These are phyloP conservation scores for Pouteria campechiana DNA, from an alignment of 179 eudicot genomes.

Conservation along the genomic window DNA sequence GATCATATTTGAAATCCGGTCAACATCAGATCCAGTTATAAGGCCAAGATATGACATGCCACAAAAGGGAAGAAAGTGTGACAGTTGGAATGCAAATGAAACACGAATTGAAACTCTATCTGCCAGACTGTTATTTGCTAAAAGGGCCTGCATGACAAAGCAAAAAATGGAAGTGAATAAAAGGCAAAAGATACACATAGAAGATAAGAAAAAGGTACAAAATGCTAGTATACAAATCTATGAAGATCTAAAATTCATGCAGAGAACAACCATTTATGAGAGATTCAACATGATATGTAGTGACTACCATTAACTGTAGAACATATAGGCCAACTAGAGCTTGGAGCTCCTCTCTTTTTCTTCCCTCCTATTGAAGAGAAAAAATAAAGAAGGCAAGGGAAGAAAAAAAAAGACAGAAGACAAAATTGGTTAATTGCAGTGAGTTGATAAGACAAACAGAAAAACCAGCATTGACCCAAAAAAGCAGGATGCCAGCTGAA, in stretches of 20 bases:
- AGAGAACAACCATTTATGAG: neutral
- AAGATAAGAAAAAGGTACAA: constrained; percentile 2
- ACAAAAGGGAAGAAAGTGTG: constrained; percentile 45
- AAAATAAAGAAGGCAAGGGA: too few relatives aligned
- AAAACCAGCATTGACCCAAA: neutral
- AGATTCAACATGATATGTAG: constrained; percentile 8
- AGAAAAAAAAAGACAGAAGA: too few relatives aligned
- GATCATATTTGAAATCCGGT: constrained; percentile 19
- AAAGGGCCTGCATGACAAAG: constrained; percentile 41
- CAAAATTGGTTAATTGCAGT: too few relatives aligned
- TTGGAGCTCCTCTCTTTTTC: constrained; percentile 31
- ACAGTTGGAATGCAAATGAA: constrained; percentile 36
- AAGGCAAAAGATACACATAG: neutral
- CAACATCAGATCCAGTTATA: constrained; percentile 50
- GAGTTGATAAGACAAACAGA: constrained; percentile 7
- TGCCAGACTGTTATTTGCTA: constrained; percentile 38
- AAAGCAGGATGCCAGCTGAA: too few relatives aligned
- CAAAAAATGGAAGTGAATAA: constrained; percentile 1
- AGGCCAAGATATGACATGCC: constrained; percentile 54
- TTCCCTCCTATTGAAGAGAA: constrained; percentile 41
- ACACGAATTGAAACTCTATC: constrained; percentile 25
- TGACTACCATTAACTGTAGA: constrained; percentile 60
- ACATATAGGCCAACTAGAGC: constrained; percentile 65
- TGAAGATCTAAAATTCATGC: neutral
- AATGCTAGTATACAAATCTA: neutral